Percentiles rank a stretch among this genome's conserved stretches.
Conservation (phyloP, 768 basidiomycete species). For the Galerina sulciceps region DNA sequence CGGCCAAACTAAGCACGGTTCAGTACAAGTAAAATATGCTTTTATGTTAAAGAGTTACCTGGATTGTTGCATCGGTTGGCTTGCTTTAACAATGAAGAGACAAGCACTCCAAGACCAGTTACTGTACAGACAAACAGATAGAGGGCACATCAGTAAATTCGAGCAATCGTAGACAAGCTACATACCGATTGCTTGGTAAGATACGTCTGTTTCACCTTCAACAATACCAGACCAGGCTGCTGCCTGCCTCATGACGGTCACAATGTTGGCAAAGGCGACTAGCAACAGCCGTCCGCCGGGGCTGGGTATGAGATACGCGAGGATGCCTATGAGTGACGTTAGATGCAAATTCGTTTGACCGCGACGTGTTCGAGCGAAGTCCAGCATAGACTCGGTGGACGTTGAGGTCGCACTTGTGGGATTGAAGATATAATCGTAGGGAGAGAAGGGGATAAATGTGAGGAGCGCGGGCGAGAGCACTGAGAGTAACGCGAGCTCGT, state of each 20-base stretch:
- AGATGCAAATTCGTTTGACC: constrained; percentile 55
- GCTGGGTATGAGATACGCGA: constrained; percentile 52
- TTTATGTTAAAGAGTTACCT: constrained; percentile 39
- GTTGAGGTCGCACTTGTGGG: neutral
- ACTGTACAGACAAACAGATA: constrained; percentile 42
- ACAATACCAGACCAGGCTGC: constrained; percentile 55
- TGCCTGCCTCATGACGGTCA: constrained; percentile 51
- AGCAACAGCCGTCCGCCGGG: constrained; percentile 59
- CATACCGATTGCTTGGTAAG: constrained; percentile 56
- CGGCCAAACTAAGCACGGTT: constrained; percentile 66
- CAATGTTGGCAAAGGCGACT: constrained; percentile 58
- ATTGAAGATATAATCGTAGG: constrained; percentile 17
- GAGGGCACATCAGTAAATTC: neutral
- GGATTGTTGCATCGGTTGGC: constrained; percentile 84
- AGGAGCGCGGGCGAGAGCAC: constrained; percentile 67
- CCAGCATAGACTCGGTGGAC: constrained; percentile 30
- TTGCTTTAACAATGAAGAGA: constrained; percentile 75
- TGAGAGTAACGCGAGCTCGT: constrained; percentile 75
- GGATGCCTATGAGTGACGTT: constrained; percentile 55
- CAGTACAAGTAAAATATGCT: neutral
- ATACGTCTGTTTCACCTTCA: constrained; percentile 27
- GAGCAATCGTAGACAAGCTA: constrained; percentile 9
- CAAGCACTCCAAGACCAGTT: constrained; percentile 64
- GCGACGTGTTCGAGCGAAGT: constrained; percentile 48
- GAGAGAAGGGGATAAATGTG: constrained; percentile 44